These are phyloP conservation scores for Amorphotheca resinae DNA, from an alignment of 495 filamentous ascomycete genomes.

Conservation along the genomic window DNA sequence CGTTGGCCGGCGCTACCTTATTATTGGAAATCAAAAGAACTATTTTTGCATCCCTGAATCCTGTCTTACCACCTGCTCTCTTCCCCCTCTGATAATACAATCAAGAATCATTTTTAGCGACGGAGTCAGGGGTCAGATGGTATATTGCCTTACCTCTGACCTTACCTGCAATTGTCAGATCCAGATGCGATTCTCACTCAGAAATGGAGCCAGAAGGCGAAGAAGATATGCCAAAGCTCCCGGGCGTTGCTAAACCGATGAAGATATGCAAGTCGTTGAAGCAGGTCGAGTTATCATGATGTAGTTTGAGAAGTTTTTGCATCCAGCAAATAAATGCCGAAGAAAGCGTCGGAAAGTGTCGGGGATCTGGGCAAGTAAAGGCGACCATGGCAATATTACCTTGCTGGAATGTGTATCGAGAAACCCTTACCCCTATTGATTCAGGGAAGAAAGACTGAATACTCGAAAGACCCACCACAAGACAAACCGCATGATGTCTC, in stretches of 20 bases:
- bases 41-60: conserved; percentile 17
- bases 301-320: conserved; percentile 1
- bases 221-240: conserved; percentile 5
- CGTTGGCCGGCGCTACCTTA: conserved; percentile 20
- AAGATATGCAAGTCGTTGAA: conserved; percentile 6
- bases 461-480: conserved; percentile 25
- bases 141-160: conserved; percentile 51
- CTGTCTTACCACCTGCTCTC: conserved; percentile 19
- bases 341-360: background rate
- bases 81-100: conserved; percentile 22
- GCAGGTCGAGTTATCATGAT: conserved; percentile 12
- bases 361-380: conserved; percentile 11
- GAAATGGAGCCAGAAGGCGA: conserved; percentile 11
- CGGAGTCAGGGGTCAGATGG: conserved; percentile 19
- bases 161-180: conserved; percentile 36
- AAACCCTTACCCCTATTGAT: conserved; percentile 52
- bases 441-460: conserved; percentile 38
- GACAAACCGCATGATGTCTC: conserved; percentile 17
- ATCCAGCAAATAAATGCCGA: background rate
- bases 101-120: conserved; percentile 11
- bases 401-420: conserved; percentile 23
- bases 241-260: too few relatives aligned
- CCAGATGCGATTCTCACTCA: conserved; percentile 2
- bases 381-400: conserved; percentile 17
- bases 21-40: conserved; percentile 19